These are phyloP conservation scores for Camellia japonica DNA, from an alignment of 148 eudicot genomes.

Conservation along the genomic window DNA sequence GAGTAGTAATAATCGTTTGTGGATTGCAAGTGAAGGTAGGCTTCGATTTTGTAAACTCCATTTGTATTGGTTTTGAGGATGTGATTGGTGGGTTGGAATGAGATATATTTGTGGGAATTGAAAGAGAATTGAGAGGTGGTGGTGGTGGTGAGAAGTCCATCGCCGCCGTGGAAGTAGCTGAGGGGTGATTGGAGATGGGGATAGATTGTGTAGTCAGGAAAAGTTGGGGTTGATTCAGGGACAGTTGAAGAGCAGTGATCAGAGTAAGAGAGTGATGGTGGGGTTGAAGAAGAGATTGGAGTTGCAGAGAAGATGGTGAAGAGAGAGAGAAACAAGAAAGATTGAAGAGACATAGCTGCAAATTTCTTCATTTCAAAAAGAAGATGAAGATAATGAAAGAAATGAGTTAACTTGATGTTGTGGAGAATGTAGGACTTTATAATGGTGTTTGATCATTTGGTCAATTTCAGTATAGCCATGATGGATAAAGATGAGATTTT, in stretches of 20 bases:
- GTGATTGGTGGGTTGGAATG: background rate
- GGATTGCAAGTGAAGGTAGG: background rate
- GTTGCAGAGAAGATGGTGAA: background rate
- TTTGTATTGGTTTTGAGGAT: constrained; percentile 11
- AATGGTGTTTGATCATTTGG: too few relatives aligned
- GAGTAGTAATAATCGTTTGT: background rate
- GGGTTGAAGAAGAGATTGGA: background rate
- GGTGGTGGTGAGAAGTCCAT: constrained; percentile 6
- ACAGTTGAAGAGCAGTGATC: constrained; percentile 25
- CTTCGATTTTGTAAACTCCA: constrained; percentile 29
- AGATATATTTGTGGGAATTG: background rate
- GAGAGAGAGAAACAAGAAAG: constrained; percentile 1
- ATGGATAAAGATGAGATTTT: too few relatives aligned
- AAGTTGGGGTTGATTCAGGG: constrained; percentile 24
- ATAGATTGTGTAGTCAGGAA: background rate
- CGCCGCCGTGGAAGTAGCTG: constrained; percentile 23
- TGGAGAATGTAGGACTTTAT: too few relatives aligned
- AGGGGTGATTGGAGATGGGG: background rate
- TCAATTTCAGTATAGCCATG: too few relatives aligned
- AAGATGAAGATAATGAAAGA: background rate
- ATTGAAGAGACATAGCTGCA: too few relatives aligned
- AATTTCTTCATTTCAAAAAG: background rate
- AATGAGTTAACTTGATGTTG: background rate
- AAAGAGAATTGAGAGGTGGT: background rate
- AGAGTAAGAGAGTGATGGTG: constrained; percentile 14